Conservation (phyloP, 768 basidiomycete species). For the Mycena capillaripes region DNA sequence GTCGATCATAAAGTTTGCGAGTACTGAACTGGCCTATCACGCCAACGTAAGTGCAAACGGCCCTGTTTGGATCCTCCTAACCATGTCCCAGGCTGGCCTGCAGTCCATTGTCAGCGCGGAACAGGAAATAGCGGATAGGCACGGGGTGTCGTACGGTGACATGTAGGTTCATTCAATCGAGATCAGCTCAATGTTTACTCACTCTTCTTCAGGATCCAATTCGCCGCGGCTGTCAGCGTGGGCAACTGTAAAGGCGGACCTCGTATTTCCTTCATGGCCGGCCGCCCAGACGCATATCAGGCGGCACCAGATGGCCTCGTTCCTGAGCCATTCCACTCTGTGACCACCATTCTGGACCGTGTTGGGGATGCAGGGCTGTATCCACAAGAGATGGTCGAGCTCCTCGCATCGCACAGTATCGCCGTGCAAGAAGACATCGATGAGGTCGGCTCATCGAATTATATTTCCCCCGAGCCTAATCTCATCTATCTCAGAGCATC, state of each 20-base stretch:
- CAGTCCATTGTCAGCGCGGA: constrained; percentile 19
- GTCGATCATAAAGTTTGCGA: constrained; percentile 24
- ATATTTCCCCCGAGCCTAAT: neutral
- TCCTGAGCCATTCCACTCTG: constrained; percentile 28
- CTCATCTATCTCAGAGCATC: constrained; percentile 31
- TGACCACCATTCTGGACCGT: constrained; percentile 13
- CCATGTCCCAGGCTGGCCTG: neutral
- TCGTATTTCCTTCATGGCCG: constrained; percentile 41
- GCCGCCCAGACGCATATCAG: constrained; percentile 33
- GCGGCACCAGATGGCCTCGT: constrained; percentile 26
- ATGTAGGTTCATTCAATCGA: constrained; percentile 5
- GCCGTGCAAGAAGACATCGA: constrained; percentile 35
- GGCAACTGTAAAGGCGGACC: constrained; percentile 47
- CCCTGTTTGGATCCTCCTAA: neutral
- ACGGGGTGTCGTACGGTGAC: constrained; percentile 33
- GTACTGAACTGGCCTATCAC: constrained; percentile 18
- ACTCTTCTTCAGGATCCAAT: constrained; percentile 42
- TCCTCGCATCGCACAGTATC: constrained; percentile 37
- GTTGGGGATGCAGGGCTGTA: constrained; percentile 33
- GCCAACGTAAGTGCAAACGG: constrained; percentile 6
- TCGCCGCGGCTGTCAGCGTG: constrained; percentile 47
- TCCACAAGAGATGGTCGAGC: constrained; percentile 31
- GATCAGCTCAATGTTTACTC: neutral
- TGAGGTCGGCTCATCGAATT: constrained; percentile 2
- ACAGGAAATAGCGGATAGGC: constrained; percentile 7